Evolutionary conservation across 495 filamentous ascomycete genomes (phyloP), one percentile per base, ranked within the genome.

Genomic region (Lophium mytilinum): DNA sequence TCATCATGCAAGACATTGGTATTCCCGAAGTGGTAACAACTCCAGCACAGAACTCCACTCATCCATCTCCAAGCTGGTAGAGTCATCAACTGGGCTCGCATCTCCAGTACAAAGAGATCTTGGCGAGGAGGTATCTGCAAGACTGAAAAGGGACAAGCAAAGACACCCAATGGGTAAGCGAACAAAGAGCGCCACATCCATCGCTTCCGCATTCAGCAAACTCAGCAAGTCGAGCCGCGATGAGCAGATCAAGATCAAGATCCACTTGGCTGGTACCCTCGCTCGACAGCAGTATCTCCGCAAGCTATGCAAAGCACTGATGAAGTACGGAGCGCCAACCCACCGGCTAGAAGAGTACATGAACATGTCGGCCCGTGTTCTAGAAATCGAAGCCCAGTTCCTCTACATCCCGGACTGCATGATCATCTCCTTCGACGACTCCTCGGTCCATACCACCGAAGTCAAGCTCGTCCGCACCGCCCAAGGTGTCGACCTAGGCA

Each of bases 391-490:
- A 57, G 88, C 84, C 41, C 90, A 95, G 57, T 96, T 95, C 64
- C 72, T 96, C 41, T 96, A 96, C 67, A 83, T 96, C 19, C 92
- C 92, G 1, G 89, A 89, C 17, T 94, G 88, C 64, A 97, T 96
- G 92, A 88, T 97, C 58, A 85, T 95, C 56, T 90, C 89, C 4
- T 96, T 97, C 66, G 92, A 95, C 65, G 92, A 97, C 71, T 77
- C 80, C 21, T 79, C 83, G 21, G 94, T 89, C 9, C 91, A 96
- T 65, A 96, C 92, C 9, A 90, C 90, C 7, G 92, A 95, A 68
- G 87, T 96, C 51, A 92, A 93, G 69, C 82, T 97, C 42, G 85
- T 97, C 11, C 81, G 87, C 33, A 77, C 81, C 8, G 71, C 69
- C 2, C 87, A 90, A 68, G 90, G 88, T 0, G 80, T 96, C 42